A percentile compares a stretch with the other conserved stretches of the same genome.
phyloP scores from a whole-genome alignment of 2,329 filamentous ascomycete species.

The Arthroderma sp. region DNA sequence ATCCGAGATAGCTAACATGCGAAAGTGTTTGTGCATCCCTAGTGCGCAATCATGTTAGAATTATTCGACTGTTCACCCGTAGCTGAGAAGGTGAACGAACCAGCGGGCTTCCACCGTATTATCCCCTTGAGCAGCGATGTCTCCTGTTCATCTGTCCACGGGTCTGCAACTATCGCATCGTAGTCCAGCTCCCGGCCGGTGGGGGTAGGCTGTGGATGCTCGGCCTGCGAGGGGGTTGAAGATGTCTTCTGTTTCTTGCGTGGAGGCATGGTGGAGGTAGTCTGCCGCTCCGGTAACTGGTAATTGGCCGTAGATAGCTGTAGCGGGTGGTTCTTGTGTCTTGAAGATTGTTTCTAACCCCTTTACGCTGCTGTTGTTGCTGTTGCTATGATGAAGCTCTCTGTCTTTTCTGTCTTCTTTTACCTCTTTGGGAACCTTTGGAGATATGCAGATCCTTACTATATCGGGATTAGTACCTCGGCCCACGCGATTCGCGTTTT shows the following conservation, averaged over 20 bases:
- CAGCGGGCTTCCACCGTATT: constrained; percentile 92
- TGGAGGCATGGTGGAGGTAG: constrained; percentile 28
- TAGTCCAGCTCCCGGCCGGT: constrained; percentile 25
- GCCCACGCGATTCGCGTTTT: not conserved
- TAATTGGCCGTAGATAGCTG: not conserved
- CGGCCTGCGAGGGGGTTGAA: constrained; percentile 17
- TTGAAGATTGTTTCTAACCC: too few relatives aligned
- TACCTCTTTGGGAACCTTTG: not conserved
- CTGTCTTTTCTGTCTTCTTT: not conserved
- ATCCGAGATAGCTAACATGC: constrained; percentile 75
- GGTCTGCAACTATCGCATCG: constrained; percentile 47
- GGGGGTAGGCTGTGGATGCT: constrained; percentile 12
- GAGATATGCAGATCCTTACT: not conserved
- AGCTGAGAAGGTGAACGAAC: constrained; percentile 35
- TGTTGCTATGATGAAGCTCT: not conserved
- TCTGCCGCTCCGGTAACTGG: too few relatives aligned
- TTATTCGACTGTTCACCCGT: not conserved
- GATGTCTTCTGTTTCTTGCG: constrained; percentile 51
- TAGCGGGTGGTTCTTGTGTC: too few relatives aligned
- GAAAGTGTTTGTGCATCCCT: constrained; percentile 91
- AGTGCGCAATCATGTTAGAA: constrained; percentile 3
- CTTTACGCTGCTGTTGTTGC: too few relatives aligned
- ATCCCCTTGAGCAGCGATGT: constrained; percentile 86
- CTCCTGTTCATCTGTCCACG: constrained; percentile 93
- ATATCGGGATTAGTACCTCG: not conserved